Conservation (phyloP, 345 rosid genomes). For the Hevea brasiliensis region DNA sequence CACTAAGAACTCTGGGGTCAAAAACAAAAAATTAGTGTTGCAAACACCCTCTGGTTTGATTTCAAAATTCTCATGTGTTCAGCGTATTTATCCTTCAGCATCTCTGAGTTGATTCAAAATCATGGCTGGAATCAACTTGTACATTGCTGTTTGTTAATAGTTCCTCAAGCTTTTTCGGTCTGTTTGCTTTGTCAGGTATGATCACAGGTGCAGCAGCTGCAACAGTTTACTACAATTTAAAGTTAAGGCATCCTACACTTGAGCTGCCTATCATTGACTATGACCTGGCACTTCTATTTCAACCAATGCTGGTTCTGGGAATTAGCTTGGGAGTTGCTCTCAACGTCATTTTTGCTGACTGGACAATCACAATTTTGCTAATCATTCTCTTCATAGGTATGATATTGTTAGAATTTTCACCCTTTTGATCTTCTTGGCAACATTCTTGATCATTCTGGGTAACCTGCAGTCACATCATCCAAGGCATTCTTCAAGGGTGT, state of each 20-base stretch:
- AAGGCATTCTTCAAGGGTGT: constrained; percentile 50
- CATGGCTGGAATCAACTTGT: neutral
- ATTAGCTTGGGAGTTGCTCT: constrained; percentile 77
- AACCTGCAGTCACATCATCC: constrained; percentile 39
- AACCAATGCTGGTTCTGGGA: constrained; percentile 88
- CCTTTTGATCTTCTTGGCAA: neutral
- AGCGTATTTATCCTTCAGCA: neutral
- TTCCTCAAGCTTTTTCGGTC: constrained; percentile 3
- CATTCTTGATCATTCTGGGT: neutral
- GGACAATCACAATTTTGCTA: constrained; percentile 83
- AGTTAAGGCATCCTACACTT: constrained; percentile 69
- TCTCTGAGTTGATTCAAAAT: neutral
- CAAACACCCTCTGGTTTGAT: neutral
- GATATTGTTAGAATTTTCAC: neutral
- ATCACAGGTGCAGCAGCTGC: constrained; percentile 84
- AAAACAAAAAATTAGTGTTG: neutral
- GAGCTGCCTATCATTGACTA: constrained; percentile 81
- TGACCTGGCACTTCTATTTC: constrained; percentile 75
- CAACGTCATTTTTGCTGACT: constrained; percentile 73
- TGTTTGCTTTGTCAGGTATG: constrained; percentile 53
- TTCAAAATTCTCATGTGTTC: neutral
- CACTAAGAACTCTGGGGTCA: neutral
- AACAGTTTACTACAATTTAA: constrained; percentile 76
- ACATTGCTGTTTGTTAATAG: neutral
- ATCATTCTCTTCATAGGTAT: constrained; percentile 78